These are phyloP conservation scores for Cephaloascus albidus DNA, from an alignment of 805 yeast species.

Conservation along the genomic window DNA sequence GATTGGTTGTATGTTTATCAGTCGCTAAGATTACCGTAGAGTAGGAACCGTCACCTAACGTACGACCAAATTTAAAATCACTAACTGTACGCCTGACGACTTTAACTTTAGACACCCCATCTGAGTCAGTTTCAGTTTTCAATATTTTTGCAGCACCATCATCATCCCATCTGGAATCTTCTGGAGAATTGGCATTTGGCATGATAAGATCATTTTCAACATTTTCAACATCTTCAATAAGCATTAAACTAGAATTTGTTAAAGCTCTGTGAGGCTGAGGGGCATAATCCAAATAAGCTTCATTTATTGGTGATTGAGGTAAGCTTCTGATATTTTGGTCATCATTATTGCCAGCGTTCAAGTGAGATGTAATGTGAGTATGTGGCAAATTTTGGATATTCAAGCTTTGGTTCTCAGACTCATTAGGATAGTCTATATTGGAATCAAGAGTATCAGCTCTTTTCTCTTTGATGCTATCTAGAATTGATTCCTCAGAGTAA, in stretches of 20 bases:
- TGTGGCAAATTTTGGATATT: not conserved
- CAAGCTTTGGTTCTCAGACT: not conserved
- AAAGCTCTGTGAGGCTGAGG: not conserved
- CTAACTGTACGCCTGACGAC: slow-evolving; percentile 25
- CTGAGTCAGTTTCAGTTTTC: slow-evolving; percentile 1
- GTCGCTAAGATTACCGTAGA: slow-evolving; percentile 35
- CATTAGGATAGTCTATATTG: not conserved
- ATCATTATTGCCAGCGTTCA: not conserved
- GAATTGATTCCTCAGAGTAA: not conserved
- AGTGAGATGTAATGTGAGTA: not conserved
- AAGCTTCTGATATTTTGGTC: not conserved
- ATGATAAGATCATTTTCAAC: not conserved
- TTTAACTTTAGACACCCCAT: slow-evolving; percentile 9
- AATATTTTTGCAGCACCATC: not conserved
- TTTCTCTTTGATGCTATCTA: not conserved
- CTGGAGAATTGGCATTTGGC: not conserved
- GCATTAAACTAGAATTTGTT: not conserved
- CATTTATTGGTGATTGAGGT: not conserved
- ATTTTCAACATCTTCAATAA: not conserved
- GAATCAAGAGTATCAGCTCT: not conserved
- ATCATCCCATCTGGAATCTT: not conserved
- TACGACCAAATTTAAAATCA: slow-evolving; percentile 31
- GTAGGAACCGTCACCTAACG: slow-evolving; percentile 36
- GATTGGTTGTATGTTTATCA: slow-evolving; percentile 40
- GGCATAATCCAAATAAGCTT: not conserved